Evolutionary conservation across 331 rosid species (phyloP), one percentile per base, ranked within the genome.

Genomic region (Saraca asoca): DNA sequence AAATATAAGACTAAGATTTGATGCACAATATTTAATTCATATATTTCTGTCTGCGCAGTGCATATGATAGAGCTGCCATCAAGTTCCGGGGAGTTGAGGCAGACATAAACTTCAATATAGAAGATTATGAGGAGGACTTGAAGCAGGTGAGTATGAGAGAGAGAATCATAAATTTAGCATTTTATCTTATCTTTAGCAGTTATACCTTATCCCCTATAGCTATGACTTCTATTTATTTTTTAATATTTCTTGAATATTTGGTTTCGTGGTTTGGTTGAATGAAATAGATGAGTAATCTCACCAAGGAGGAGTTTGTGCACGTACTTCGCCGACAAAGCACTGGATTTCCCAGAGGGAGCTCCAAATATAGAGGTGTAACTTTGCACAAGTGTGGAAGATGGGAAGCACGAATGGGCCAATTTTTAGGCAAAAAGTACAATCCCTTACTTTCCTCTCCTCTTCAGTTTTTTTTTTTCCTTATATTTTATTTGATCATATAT

Each of bases 271-370:
- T 48, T 31, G 45, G 13, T 64, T 51, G 29, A 53, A 43, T 72
- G 68, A 9, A 57, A 69, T 81, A 93, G 98, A 93, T 93, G 98
- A 87, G 82, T 57, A 90, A 90, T 90, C 31, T 93, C 54, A 90
- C 95, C 0, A 93, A 93, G 88, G 98, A 93, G 43, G 98, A 93
- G 58, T 93, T 93, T 73, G 98, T 93, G 68, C 98, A 93, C 82
- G 98, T 93, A 65, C 98, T 93, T 70, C 91, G 98, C 67, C 86
- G 98, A 82, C 98, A 93, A 82, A 93, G 98, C 77, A 93, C 97
- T 49, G 98, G 98, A 11, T 93, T 84, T 76, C 98, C 98, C 0
- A 88, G 98, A 69, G 98, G 98, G 18, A 93, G 98, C 85, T 93
- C 98, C 16, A 93, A 93, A 58, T 93, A 86, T 81, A 90, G 98